Conservation (phyloP, 2,329 filamentous ascomycete species). For the Bimuria novae-zelandiae region DNA sequence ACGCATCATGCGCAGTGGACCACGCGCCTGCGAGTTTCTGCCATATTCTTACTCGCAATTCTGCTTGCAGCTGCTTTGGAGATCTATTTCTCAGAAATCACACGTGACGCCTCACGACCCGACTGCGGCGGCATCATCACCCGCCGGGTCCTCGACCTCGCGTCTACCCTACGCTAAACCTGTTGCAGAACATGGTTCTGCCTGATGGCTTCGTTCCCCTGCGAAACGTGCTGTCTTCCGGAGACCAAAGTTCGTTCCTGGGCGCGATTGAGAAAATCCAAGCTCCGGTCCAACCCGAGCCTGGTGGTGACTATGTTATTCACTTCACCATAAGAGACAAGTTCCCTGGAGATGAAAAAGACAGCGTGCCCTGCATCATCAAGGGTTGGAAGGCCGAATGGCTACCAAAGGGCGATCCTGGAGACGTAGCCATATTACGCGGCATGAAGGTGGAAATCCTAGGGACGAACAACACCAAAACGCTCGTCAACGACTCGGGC, state of each 20-base stretch:
- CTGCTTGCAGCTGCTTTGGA: too few relatives aligned
- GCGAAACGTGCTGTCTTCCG: conserved; percentile 20
- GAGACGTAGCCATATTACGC: conserved; percentile 2
- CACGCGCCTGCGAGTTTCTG: too few relatives aligned
- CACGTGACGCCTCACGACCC: neutral
- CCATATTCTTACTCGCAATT: too few relatives aligned
- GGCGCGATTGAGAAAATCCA: conserved; percentile 72
- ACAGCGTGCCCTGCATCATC: conserved; percentile 13
- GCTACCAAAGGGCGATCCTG: conserved; percentile 43
- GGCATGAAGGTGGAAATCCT: conserved; percentile 4
- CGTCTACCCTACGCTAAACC: neutral
- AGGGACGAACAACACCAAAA: neutral
- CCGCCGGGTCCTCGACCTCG: neutral
- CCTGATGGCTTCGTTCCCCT: conserved; percentile 1
- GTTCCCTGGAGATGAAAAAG: conserved; percentile 22
- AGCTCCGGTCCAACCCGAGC: conserved; percentile 53
- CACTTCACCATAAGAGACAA: conserved; percentile 49
- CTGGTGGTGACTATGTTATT: conserved; percentile 54
- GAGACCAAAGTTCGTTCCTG: conserved; percentile 60
- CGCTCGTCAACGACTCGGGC: neutral
- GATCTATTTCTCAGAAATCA: too few relatives aligned
- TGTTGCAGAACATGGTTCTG: conserved; percentile 1
- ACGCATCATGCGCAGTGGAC: neutral
- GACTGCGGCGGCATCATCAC: too few relatives aligned
- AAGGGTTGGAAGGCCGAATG: conserved; percentile 22